Evolutionary conservation across 352 stramenopile genomes (phyloP).

Genomic region (Globisporangium middletonii): DNA sequence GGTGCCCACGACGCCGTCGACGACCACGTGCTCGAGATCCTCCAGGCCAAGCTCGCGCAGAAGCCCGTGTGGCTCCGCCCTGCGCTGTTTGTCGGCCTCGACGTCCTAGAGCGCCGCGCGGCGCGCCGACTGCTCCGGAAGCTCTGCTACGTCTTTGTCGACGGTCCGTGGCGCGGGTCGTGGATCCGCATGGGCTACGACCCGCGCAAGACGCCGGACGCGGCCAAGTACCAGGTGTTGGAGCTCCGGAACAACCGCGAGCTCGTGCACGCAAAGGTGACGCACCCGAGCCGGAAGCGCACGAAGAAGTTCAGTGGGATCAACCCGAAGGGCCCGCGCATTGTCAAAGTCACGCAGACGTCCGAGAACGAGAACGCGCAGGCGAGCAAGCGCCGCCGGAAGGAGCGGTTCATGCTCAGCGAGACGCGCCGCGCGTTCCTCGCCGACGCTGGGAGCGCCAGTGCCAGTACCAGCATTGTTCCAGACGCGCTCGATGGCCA

Average conservation of each 20-base stretch:
- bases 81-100: constrained; percentile 60
- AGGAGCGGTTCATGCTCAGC: constrained; percentile 57
- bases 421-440: constrained; percentile 59
- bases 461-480: not conserved
- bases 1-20: constrained; percentile 56
- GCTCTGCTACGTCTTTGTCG: constrained; percentile 82
- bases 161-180: constrained; percentile 73
- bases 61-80: constrained; percentile 75
- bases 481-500: not conserved
- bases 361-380: constrained; percentile 60
- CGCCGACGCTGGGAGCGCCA: constrained; percentile 28
- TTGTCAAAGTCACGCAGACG: constrained; percentile 72
- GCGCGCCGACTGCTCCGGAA: constrained; percentile 55
- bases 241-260: constrained; percentile 78
- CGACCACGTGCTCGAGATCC: constrained; percentile 47
- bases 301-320: constrained; percentile 60
- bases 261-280: constrained; percentile 77
- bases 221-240: constrained; percentile 65
- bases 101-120: constrained; percentile 53
- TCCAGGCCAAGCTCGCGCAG: constrained; percentile 48
- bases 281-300: constrained; percentile 54
- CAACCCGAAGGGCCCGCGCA: constrained; percentile 56
- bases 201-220: constrained; percentile 33
- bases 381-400: constrained; percentile 51
- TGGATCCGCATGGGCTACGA: constrained; percentile 85